A percentile compares a stretch with the other conserved stretches of the same genome.
Conservation (phyloP, 202 grass and related monocot genomes). For the Schoenoplectus tabernaemontani region DNA sequence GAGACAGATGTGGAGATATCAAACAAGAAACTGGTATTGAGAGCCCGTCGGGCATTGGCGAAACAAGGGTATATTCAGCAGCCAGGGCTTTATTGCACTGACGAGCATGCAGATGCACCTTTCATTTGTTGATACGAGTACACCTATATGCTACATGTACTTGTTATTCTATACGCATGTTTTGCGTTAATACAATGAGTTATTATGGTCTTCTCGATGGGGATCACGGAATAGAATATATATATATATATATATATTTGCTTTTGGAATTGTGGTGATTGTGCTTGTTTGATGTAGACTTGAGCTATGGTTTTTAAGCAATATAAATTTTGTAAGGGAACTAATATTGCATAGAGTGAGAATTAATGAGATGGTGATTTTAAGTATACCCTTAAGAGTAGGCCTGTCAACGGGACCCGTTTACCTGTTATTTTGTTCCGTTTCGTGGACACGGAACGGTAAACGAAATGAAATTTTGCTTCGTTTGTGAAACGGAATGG, state of each 20-base stretch:
- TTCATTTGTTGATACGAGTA: conserved; percentile 53
- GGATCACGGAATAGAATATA: neutral
- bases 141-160: neutral
- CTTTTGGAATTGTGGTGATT: neutral
- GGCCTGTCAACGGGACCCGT: too few relatives aligned
- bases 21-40: conserved; percentile 46
- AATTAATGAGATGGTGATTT: too few relatives aligned
- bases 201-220: neutral
- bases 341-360: too few relatives aligned
- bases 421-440: too few relatives aligned
- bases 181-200: neutral
- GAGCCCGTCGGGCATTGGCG: conserved; percentile 38
- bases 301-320: neutral
- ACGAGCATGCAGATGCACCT: conserved; percentile 37
- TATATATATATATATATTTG: neutral
- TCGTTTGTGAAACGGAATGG: too few relatives aligned
- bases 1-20: conserved; percentile 22
- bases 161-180: too few relatives aligned
- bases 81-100: conserved; percentile 75
- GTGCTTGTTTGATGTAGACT: neutral
- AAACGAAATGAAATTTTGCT: too few relatives aligned
- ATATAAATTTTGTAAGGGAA: neutral
- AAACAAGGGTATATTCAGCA: conserved; percentile 58
- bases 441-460: too few relatives aligned
- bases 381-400: too few relatives aligned